Evolutionary conservation across 371 early-diverging fungal species (phyloP).

Genomic region (Mortierella sp.): DNA sequence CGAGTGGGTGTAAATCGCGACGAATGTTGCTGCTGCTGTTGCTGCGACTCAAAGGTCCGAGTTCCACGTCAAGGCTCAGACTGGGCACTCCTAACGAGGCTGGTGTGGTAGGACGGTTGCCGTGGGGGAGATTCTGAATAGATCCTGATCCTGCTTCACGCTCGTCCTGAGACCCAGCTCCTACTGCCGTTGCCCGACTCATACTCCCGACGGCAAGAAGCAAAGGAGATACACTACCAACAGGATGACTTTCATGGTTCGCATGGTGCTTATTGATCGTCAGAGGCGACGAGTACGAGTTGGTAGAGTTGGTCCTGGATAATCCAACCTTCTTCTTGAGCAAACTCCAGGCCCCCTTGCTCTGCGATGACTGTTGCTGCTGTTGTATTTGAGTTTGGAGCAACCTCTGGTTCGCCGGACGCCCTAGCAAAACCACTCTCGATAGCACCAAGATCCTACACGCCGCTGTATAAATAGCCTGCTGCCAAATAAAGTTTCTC

Average conservation of each 20-base stretch:
- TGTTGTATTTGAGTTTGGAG: constrained; percentile 12
- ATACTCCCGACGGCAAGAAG: neutral
- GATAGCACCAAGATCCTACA: constrained; percentile 45
- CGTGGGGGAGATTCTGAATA: constrained; percentile 16
- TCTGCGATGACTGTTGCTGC: constrained; percentile 13
- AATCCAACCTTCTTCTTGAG: constrained; percentile 23
- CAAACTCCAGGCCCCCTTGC: constrained; percentile 29
- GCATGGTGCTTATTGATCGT: neutral
- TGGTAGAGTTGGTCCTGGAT: constrained; percentile 18
- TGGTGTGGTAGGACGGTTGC: neutral
- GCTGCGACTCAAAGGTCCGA: neutral
- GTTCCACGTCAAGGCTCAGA: neutral
- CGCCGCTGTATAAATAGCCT: constrained; percentile 42
- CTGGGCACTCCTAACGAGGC: neutral
- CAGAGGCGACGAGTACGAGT: constrained; percentile 9
- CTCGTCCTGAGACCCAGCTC: constrained; percentile 12
- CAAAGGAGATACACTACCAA: neutral
- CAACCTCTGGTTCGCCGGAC: constrained; percentile 12
- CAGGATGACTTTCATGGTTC: neutral
- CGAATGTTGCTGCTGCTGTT: neutral
- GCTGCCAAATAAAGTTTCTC: constrained; percentile 57
- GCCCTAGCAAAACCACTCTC: constrained; percentile 50
- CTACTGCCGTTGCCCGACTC: neutral
- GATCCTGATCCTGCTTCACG: neutral
- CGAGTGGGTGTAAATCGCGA: neutral